Base-by-base conservation (phyloP, 2,329 filamentous ascomycete genomes). In the Aspergillus hiratsukae region DNA sequence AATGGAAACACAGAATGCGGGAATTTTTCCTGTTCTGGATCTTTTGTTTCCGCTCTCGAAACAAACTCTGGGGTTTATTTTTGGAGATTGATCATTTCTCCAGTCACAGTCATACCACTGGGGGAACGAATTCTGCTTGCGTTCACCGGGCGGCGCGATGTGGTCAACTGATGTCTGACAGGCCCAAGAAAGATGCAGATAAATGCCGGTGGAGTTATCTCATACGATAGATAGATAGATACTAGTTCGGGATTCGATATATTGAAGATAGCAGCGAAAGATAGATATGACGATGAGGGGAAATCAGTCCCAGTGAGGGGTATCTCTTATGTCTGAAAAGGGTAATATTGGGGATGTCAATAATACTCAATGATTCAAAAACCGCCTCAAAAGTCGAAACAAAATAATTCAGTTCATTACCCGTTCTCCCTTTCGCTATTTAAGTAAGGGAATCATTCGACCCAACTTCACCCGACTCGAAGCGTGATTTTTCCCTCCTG, bases 61-160 rank as follows among this genome's bases (percentile, higher is more conserved):
- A 45, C 41, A 19, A 45, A 45, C 41, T 23, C 14, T 37, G 31
- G 31, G 31, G 31, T 17, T 37, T 37, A 37, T 37, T 37, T 37
- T 37, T 37, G 31, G 31, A 37, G 31, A 37, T n/a, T 17, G 14
- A 6, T 37, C 31, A 37, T 37, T 37, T 37, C 31, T 37, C 31
- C 31, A 37, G 31, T 37, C 31, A 17, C 31, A 17, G 5, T 35
- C 31, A 35, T 35, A 35, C 31, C 31, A 35, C 31, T 3, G 5
- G 31, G 31, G 29, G 11, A 1, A 35, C 11, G 5, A 37, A 37
- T 37, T 37, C 69, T 72, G 64, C 63, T 70, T 72, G 67, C 66
- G 69, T 69, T 72, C 69, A 72, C 69, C 69, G 69, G 62, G 40
- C 41, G 41, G 41, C 21, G 40, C 40, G 40, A 46, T 21, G 17